phyloP scores from a whole-genome alignment of 1,284 basidiomycete genomes.

The Ustilago xerochloae region DNA sequence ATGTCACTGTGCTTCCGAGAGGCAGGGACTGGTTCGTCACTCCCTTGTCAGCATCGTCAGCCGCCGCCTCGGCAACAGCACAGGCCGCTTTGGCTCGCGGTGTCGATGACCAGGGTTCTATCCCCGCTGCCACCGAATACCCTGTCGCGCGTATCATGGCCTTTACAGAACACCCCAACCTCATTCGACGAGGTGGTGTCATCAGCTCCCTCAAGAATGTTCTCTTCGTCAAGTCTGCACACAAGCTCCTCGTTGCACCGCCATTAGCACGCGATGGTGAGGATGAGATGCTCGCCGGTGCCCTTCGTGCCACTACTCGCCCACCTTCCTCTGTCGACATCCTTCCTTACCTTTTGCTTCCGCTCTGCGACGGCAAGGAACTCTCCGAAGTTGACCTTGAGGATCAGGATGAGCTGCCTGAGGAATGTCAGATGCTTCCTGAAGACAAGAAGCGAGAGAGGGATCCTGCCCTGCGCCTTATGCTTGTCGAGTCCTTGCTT shows the following conservation, averaged over 20 bases:
- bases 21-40: conserved; percentile 65
- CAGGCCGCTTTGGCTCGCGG: conserved; percentile 48
- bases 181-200: conserved; percentile 65
- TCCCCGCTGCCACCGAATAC: conserved; percentile 53
- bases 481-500: conserved; percentile 87
- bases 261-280: conserved; percentile 44
- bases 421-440: conserved; percentile 87
- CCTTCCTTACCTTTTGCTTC: conserved; percentile 77
- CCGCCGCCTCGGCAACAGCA: conserved; percentile 47
- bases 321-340: conserved; percentile 63
- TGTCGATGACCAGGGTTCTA: conserved; percentile 22
- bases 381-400: conserved; percentile 68
- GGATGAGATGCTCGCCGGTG: conserved; percentile 49
- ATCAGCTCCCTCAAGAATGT: conserved; percentile 67
- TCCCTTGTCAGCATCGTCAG: conserved; percentile 50
- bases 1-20: conserved; percentile 59
- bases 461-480: conserved; percentile 82
- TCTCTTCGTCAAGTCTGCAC: conserved; percentile 64
- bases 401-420: conserved; percentile 88
- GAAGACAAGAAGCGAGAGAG: conserved; percentile 84
- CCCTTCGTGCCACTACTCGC: conserved; percentile 44
- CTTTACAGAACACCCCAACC: conserved; percentile 66
- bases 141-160: conserved; percentile 64
- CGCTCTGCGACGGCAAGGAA: conserved; percentile 93
- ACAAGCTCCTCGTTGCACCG: conserved; percentile 62